Base-by-base conservation (phyloP, 495 filamentous ascomycete species). In the Melanomma pulvis-pyrius region DNA sequence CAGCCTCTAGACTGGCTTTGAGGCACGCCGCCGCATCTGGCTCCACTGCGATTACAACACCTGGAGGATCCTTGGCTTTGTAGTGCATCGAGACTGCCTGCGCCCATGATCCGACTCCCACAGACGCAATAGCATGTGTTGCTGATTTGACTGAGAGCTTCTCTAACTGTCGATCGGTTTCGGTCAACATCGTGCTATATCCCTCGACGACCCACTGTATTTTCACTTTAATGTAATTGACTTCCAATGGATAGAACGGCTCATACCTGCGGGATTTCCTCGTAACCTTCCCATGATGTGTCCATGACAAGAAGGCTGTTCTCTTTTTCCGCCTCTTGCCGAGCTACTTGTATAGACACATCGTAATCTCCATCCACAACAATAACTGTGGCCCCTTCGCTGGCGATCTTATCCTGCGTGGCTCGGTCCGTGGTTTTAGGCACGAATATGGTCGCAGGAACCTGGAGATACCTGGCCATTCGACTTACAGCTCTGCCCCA, bases 181-280 rank as follows among this genome's bases (percentile, higher is more conserved):
- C 89, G 3, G 71, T 57, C 68, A 91, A 77, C 83, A 90, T 85
- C 0, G 87, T 90, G 13, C 79, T 80, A 69, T 92, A 92, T 5
- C 89, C 89, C 15, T 90, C 87, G 1, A 89, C 84, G 28, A 91
- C 87, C 87, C 88, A 91, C 70, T 82, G 39, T 48, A 32, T 28
- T 8, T 39, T 30, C 13, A 32, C 11, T 48, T 44, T 28, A 25
- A 2, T 26, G 26, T 22, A n/a, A 2, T 19, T 55, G 32, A 17
- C n/a, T 81, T 80, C 68, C 21, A 32, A 12, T 3, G 15, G 73
- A 59, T 50, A n/a, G 21, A 9, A 24, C 22, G n/a, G 9, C 7
- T 32, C 51, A 0, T 69, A 65, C 66, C 66, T 55, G 49, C 15
- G 88, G 87, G 1, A 91, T 81, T 57, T 86, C 77, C 54, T 86